These are phyloP conservation scores for Fusarium albosuccineum DNA, from an alignment of 2,329 filamentous ascomycete genomes.

Conservation along the genomic window DNA sequence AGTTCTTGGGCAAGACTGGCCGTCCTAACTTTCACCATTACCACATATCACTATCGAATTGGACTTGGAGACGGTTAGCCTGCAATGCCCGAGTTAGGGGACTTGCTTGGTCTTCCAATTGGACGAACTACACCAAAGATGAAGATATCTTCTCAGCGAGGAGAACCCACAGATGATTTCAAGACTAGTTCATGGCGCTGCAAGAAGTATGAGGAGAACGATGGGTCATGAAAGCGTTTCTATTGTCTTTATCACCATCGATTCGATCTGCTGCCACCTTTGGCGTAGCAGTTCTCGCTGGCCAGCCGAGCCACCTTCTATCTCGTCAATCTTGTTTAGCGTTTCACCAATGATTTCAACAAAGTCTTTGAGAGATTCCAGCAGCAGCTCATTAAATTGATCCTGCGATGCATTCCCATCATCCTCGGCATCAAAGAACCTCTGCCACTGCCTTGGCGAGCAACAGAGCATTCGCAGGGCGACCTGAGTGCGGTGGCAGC, in stretches of 20 bases:
- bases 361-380: slow-evolving; percentile 55
- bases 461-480: slow-evolving; percentile 58
- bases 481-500: slow-evolving; percentile 67
- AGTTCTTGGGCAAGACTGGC: too few relatives aligned
- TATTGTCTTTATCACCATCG: slow-evolving; percentile 54
- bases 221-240: slow-evolving; percentile 28
- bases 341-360: slow-evolving; percentile 48
- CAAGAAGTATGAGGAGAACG: too few relatives aligned
- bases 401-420: slow-evolving; percentile 61
- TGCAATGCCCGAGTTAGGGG: too few relatives aligned
- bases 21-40: too few relatives aligned
- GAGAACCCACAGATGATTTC: too few relatives aligned
- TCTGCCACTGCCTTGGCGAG: slow-evolving; percentile 52
- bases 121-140: too few relatives aligned
- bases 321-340: slow-evolving; percentile 49
- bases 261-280: slow-evolving; percentile 60
- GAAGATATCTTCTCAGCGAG: too few relatives aligned
- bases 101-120: too few relatives aligned
- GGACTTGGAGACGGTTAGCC: too few relatives aligned
- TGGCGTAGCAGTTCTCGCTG: slow-evolving; percentile 55
- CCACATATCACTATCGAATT: too few relatives aligned
- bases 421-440: slow-evolving; percentile 57
- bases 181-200: too few relatives aligned
- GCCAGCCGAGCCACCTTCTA: slow-evolving; percentile 46
- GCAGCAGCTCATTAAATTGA: slow-evolving; percentile 54